Conservation (phyloP, 2,329 filamentous ascomycete genomes). For the Paecilomyces sp. region DNA sequence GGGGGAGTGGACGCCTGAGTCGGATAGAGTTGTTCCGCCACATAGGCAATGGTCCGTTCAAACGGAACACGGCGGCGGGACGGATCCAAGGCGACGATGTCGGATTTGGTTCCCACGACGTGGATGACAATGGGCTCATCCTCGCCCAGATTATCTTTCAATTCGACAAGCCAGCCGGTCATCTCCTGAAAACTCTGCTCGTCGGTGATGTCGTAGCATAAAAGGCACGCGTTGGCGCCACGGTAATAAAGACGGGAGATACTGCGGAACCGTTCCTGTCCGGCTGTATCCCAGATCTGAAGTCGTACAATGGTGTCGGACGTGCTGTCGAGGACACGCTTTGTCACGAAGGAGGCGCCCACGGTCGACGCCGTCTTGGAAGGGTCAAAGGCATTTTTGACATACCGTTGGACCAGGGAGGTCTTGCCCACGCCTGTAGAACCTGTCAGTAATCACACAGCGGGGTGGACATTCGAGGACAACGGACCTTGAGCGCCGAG, state of each 20-base stretch:
- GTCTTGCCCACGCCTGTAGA: slow-evolving; percentile 46
- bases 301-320: slow-evolving; percentile 81
- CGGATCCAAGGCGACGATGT: slow-evolving; percentile 82
- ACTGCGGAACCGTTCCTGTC: slow-evolving; percentile 89
- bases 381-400: slow-evolving; percentile 39
- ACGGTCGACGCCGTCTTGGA: slow-evolving; percentile 56
- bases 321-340: slow-evolving; percentile 73
- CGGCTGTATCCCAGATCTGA: slow-evolving; percentile 94
- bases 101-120: slow-evolving; percentile 90
- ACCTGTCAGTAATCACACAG: neutral
- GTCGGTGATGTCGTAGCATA: slow-evolving; percentile 92
- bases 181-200: slow-evolving; percentile 81
- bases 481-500: slow-evolving; percentile 42
- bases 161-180: slow-evolving; percentile 82
- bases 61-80: slow-evolving; percentile 77
- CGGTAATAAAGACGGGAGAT: slow-evolving; percentile 96
- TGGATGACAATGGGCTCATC: slow-evolving; percentile 72
- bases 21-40: slow-evolving; percentile 82
- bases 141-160: slow-evolving; percentile 66
- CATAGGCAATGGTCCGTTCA: slow-evolving; percentile 91
- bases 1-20: slow-evolving; percentile 61
- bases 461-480: neutral
- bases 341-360: slow-evolving; percentile 72
- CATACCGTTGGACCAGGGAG: slow-evolving; percentile 44
- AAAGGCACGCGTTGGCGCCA: slow-evolving; percentile 84